These are phyloP conservation scores for Trametes meyenii DNA, from an alignment of 768 basidiomycete species.

Conservation along the genomic window DNA sequence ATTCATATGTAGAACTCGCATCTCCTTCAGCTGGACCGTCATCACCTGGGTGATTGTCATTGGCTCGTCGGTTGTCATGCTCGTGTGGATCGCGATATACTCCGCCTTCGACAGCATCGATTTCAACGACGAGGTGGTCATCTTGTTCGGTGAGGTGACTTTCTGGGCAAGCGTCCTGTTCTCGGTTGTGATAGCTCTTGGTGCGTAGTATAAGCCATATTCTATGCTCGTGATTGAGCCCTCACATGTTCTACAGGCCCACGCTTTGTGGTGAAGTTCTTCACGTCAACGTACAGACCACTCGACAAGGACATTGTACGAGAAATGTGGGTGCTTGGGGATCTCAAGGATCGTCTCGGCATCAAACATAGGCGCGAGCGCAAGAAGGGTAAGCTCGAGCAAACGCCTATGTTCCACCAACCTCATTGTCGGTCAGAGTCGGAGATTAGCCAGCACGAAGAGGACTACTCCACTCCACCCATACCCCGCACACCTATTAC, in stretches of 20 bases:
- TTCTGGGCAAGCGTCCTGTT: conserved; percentile 86
- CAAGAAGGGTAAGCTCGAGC: conserved; percentile 53
- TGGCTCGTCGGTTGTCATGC: conserved; percentile 80
- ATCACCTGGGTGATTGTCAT: conserved; percentile 84
- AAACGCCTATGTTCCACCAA: conserved; percentile 71
- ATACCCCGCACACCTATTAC: conserved; percentile 16
- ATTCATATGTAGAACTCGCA: conserved; percentile 3
- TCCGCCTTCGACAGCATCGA: conserved; percentile 75
- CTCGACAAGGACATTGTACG: conserved; percentile 89
- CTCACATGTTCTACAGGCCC: conserved; percentile 59
- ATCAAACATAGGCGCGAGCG: conserved; percentile 60
- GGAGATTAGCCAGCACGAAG: conserved; percentile 43
- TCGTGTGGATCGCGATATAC: conserved; percentile 88
- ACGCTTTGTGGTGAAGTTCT: conserved; percentile 76
- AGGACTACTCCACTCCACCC: conserved; percentile 32
- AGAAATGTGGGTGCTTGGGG: conserved; percentile 86
- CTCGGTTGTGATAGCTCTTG: conserved; percentile 69
- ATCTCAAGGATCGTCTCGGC: conserved; percentile 81
- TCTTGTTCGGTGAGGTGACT: conserved; percentile 75
- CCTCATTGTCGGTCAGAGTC: conserved; percentile 67
- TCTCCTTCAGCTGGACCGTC: conserved; percentile 66
- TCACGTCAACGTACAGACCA: conserved; percentile 71
- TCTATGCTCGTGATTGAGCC: neutral
- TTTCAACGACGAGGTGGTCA: conserved; percentile 70
- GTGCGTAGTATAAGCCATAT: conserved; percentile 45